A percentile compares a stretch with the other conserved stretches of the same genome.
phyloP scores from a whole-genome alignment of 345 rosid species.

The Syzygium grande region DNA sequence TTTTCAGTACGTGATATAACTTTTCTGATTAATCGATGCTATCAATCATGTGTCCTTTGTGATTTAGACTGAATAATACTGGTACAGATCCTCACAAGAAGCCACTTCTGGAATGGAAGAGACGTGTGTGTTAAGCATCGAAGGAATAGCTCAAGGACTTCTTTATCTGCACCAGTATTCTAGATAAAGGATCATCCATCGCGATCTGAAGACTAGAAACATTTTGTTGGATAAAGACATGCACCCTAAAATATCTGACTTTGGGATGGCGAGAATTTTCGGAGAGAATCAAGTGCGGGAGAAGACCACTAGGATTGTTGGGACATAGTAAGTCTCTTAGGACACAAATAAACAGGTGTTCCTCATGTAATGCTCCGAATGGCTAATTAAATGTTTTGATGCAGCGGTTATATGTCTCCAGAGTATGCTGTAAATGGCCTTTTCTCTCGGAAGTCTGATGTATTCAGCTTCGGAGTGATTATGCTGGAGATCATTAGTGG shows the following conservation, averaged over 20 bases:
- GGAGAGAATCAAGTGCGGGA: background rate
- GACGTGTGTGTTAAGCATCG: background rate
- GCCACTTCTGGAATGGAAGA: conserved; percentile 11
- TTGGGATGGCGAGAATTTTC: background rate
- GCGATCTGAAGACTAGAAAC: conserved; percentile 1
- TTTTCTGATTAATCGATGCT: background rate
- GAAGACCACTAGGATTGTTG: background rate
- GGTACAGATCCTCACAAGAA: conserved; percentile 5
- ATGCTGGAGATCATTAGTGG: background rate
- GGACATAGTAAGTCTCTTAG: background rate
- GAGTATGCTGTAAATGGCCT: background rate
- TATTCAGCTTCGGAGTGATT: conserved; percentile 1
- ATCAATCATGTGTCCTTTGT: background rate
- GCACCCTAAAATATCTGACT: conserved; percentile 1
- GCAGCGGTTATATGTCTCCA: background rate
- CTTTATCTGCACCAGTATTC: conserved; percentile 5
- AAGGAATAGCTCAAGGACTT: conserved; percentile 1
- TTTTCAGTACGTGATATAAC: conserved; percentile 7
- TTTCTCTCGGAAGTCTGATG: background rate
- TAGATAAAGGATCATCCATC: background rate
- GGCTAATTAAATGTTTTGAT: background rate
- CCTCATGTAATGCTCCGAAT: too few relatives aligned
- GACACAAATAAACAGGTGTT: background rate
- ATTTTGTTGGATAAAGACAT: conserved; percentile 1
- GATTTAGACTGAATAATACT: background rate